These are phyloP conservation scores for Erucastrum elatum DNA, from an alignment of 345 rosid genomes.

Conservation along the genomic window DNA sequence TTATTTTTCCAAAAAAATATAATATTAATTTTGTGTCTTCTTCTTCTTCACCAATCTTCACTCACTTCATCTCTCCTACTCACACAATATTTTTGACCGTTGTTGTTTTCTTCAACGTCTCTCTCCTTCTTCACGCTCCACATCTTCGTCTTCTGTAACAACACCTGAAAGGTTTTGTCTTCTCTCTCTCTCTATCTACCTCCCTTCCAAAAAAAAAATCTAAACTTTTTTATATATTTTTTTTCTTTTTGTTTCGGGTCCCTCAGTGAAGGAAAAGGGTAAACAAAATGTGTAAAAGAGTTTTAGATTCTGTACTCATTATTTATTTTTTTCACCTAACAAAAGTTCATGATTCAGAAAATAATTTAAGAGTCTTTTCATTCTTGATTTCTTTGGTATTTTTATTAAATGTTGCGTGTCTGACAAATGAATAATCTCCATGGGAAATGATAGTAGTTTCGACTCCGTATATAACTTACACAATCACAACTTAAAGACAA, in stretches of 20 bases:
- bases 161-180: conserved; percentile 37
- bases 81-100: conserved; percentile 32
- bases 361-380: neutral
- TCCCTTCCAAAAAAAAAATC: neutral
- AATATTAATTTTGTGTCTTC: neutral
- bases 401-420: neutral
- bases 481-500: neutral
- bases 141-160: conserved; percentile 19
- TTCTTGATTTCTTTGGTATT: neutral
- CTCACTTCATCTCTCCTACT: conserved; percentile 28
- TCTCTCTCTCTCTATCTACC: conserved; percentile 12
- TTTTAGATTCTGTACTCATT: conserved; percentile 16
- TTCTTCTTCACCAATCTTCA: conserved; percentile 13
- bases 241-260: conserved; percentile 19
- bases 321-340: neutral
- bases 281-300: conserved; percentile 18
- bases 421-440: neutral
- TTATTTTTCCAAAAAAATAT: neutral
- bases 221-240: neutral
- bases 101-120: conserved; percentile 26
- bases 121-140: conserved; percentile 28
- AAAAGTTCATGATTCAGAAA: neutral
- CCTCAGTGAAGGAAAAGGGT: conserved; percentile 14
- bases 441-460: neutral
- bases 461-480: neutral